Conservation (phyloP, 139 green algal genomes). For the Volvox africanus region DNA sequence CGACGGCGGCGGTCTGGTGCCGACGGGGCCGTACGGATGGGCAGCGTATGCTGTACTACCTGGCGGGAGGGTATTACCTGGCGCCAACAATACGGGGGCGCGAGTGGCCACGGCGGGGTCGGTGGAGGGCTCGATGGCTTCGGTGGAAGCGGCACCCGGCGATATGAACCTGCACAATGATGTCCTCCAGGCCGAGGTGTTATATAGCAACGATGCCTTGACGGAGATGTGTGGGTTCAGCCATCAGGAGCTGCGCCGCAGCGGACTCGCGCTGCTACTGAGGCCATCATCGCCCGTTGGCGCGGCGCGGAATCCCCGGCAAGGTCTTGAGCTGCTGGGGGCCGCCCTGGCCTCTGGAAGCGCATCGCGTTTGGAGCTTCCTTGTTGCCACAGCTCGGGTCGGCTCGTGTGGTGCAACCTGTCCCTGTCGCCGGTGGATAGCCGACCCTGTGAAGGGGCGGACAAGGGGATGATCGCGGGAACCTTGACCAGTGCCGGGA, state of each 20-base stretch:
- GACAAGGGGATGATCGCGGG: neutral
- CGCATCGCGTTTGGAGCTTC: neutral
- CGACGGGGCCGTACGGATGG: neutral
- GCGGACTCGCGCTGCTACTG: constrained; percentile 3
- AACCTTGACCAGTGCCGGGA: neutral
- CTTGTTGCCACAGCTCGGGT: neutral
- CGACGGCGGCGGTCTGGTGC: neutral
- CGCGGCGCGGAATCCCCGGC: neutral
- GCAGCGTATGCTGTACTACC: neutral
- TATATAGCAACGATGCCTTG: constrained; percentile 14
- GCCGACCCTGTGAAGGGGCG: neutral
- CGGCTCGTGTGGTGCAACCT: neutral
- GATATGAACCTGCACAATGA: neutral
- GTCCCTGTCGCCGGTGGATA: neutral
- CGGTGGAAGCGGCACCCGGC: neutral
- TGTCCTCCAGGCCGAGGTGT: neutral
- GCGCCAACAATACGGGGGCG: too few species aligned
- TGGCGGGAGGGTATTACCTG: neutral
- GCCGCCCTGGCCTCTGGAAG: neutral
- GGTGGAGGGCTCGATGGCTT: neutral
- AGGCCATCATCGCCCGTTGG: neutral
- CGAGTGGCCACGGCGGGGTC: neutral
- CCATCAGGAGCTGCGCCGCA: neutral
- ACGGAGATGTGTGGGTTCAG: neutral
- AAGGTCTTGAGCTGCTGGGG: neutral